Base-by-base conservation (phyloP, 768 basidiomycete genomes). In the Mycena albidolilacea region DNA sequence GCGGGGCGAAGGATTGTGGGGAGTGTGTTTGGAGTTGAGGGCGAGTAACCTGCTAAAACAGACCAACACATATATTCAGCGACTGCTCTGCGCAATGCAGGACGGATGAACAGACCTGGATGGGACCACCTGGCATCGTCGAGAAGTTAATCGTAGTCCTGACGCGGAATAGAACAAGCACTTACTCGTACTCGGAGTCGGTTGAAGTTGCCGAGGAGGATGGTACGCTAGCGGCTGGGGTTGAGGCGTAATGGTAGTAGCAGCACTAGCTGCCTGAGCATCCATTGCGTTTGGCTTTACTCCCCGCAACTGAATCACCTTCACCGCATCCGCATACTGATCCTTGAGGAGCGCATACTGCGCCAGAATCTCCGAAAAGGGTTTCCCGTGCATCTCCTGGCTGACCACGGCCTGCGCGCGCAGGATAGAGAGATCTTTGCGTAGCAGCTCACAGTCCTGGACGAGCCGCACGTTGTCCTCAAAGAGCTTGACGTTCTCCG, bases 391-490 rank as follows among this genome's bases (percentile, higher is more conserved):
- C 35, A 8, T 41, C 35, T 67, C 15, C 12, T 62, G 60, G 35
- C 41, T 58, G 7, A 21, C 35, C 4, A 2, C 7, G 48, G 11
- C 6, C 41, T 21, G 46, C 11, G 3, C 12, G 57, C 21, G 58
- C 46, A 21, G 55, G n/a, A 11, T 35, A 2, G 7, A 9, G 19
- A 64, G 10, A 39, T 68, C 43, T 17, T 15, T 17, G 30, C 70
- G 54, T 55, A 74, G 44, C 2, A 19, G 10, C 1, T 67, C 9
- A 80, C 37, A 12, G 10, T 73, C 54, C 12, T 1, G 5, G 17
- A 69, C 9, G 5, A 83, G 80, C n/a, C 69, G 77, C 52, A 71
- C 75, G 69, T 87, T 87, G 72, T 87, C 86, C 41, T 81, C 74
- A 65, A 80, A 86, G 48, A 87, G 70, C 67, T 79, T 83, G 64